These are phyloP conservation scores for Dalechampia spathulata DNA, from an alignment of 441 rosid genomes.

Conservation along the genomic window DNA sequence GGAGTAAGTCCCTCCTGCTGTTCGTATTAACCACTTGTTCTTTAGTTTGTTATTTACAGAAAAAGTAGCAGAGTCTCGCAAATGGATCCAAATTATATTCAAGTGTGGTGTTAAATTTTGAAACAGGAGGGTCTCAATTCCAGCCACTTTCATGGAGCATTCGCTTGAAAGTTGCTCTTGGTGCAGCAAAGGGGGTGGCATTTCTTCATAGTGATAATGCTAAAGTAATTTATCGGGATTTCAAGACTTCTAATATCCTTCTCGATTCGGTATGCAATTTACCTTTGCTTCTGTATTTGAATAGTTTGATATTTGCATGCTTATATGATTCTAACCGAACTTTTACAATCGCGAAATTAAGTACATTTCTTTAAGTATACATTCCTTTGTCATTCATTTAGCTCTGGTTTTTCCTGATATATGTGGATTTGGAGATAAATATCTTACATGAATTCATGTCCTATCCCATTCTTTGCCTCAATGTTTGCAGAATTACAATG, in stretches of 20 bases:
- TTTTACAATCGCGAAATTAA: too few species aligned
- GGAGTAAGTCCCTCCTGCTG: constrained; percentile 38
- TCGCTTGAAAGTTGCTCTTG: constrained; percentile 65
- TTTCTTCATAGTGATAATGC: constrained; percentile 61
- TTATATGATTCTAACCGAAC: too few species aligned
- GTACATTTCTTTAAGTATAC: too few species aligned
- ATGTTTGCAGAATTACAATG: constrained; percentile 56
- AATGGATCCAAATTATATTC: background rate
- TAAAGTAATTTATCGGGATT: constrained; percentile 69
- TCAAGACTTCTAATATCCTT: constrained; percentile 71
- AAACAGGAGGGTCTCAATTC: constrained; percentile 63
- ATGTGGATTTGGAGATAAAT: background rate
- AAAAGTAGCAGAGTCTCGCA: background rate
- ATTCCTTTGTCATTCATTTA: too few species aligned
- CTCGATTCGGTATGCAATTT: constrained; percentile 54
- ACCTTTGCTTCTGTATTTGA: background rate
- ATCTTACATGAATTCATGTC: background rate
- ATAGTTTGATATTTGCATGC: too few species aligned
- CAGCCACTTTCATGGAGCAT: constrained; percentile 70
- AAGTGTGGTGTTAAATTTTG: background rate
- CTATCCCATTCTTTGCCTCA: background rate
- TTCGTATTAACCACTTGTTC: background rate
- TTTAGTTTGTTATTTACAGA: background rate
- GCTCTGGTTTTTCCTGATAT: background rate
- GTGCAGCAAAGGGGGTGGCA: constrained; percentile 81